These are phyloP conservation scores for Leishmania turanica DNA, from an alignment of 208 protist species.

Conservation along the genomic window DNA sequence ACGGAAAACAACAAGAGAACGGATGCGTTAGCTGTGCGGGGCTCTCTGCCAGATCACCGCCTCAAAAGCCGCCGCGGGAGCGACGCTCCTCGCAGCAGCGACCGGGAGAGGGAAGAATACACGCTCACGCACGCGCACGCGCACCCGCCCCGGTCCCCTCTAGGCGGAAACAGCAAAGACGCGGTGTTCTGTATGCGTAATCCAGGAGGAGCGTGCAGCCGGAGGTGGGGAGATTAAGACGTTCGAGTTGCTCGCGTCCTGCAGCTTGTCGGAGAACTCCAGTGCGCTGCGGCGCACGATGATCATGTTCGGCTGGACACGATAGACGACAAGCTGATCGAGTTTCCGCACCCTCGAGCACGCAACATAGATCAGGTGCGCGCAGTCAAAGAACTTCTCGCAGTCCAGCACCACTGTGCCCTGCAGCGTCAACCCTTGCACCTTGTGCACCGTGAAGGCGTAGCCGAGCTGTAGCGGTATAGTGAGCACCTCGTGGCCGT, in stretches of 20 bases:
- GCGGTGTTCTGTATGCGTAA: slow-evolving; percentile 18
- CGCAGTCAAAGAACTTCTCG: slow-evolving; percentile 86
- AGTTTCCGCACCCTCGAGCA: slow-evolving; percentile 80
- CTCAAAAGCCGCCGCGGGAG: neutral
- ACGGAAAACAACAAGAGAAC: neutral
- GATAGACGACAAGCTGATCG: slow-evolving; percentile 84
- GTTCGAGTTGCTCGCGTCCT: slow-evolving; percentile 27
- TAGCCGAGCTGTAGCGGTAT: slow-evolving; percentile 90
- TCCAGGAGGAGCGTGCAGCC: slow-evolving; percentile 37
- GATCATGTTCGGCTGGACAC: slow-evolving; percentile 77
- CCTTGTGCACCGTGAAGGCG: slow-evolving; percentile 93
- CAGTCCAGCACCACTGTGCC: slow-evolving; percentile 89
- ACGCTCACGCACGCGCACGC: neutral
- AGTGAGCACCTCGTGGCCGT: slow-evolving; percentile 76
- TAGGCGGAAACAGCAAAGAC: slow-evolving; percentile 25
- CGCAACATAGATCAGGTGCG: slow-evolving; percentile 91
- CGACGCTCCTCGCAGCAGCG: too few species aligned
- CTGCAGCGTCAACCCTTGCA: slow-evolving; percentile 87
- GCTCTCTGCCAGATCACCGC: neutral
- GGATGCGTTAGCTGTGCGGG: neutral
- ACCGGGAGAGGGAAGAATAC: neutral
- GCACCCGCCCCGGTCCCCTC: neutral
- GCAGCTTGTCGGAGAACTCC: slow-evolving; percentile 59
- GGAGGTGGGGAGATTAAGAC: slow-evolving; percentile 15
- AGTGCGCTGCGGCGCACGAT: slow-evolving; percentile 74